A percentile compares a stretch with the other conserved stretches of the same genome.
phyloP scores from a whole-genome alignment of 495 filamentous ascomycete genomes.

The Penicillium daleae region DNA sequence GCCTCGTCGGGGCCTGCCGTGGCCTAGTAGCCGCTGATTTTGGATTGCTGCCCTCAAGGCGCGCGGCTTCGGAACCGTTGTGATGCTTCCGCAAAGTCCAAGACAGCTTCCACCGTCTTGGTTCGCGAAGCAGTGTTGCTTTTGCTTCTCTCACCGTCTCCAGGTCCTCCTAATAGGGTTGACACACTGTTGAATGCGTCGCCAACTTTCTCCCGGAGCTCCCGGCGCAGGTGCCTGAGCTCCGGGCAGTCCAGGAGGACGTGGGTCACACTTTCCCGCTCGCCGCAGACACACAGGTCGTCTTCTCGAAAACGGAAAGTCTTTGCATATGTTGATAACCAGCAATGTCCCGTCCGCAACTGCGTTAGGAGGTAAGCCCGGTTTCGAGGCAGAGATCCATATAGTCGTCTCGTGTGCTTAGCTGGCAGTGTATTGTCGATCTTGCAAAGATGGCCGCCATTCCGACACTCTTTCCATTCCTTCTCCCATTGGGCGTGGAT shows the following conservation, averaged over 20 bases:
- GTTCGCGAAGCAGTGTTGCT: constrained; percentile 26
- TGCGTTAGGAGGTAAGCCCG: no score
- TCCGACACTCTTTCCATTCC: constrained; percentile 16
- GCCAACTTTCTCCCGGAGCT: constrained; percentile 24
- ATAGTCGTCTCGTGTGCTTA: constrained; percentile 19
- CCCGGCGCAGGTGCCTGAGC: constrained; percentile 14
- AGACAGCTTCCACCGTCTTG: no score
- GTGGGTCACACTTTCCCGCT: constrained; percentile 24
- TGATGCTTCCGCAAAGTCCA: no score
- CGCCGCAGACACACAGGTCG: constrained; percentile 20
- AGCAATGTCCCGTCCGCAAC: constrained; percentile 26
- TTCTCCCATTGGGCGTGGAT: constrained; percentile 23
- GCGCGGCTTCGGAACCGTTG: constrained; percentile 37
- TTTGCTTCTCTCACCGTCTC: no score
- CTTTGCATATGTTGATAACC: constrained; percentile 22
- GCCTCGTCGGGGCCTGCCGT: no score
- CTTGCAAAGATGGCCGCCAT: constrained; percentile 16
- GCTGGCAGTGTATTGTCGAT: constrained; percentile 23
- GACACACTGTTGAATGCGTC: constrained; percentile 31
- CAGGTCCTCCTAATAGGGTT: constrained; percentile 29
- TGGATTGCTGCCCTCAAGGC: no score
- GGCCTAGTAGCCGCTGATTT: no score
- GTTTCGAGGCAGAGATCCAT: constrained; percentile 20
- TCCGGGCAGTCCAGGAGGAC: constrained; percentile 26
- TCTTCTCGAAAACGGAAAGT: constrained; percentile 16